Evolutionary conservation across 2,329 filamentous ascomycete species (phyloP).

Genomic region (Cryphonectria japonica): DNA sequence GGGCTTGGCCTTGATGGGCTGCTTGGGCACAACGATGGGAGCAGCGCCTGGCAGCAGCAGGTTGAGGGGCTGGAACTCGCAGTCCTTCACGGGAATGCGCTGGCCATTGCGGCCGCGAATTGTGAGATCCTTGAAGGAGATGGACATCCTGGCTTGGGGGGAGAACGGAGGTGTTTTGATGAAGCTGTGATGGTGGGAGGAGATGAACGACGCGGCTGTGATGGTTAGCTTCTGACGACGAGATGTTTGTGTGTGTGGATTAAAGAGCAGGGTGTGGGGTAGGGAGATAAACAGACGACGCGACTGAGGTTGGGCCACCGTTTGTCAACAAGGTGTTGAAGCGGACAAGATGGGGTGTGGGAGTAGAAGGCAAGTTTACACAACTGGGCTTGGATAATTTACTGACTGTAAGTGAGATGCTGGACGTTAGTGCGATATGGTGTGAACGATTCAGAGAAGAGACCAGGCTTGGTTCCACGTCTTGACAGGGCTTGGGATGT

Average conservation of each 20-base stretch:
- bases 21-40: slow-evolving; percentile 26
- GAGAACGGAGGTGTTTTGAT: not conserved
- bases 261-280: not conserved
- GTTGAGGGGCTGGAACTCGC: slow-evolving; percentile 26
- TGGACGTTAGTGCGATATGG: not conserved
- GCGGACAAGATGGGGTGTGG: not conserved
- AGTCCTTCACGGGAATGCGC: slow-evolving; percentile 20
- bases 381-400: not conserved
- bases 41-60: slow-evolving; percentile 24
- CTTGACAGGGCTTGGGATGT: not conserved
- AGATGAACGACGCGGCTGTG: not conserved
- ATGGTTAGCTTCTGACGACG: not conserved
- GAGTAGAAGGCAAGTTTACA: not conserved
- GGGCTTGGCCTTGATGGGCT: not conserved
- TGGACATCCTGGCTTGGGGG: slow-evolving; percentile 7
- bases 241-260: not conserved
- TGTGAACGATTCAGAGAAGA: not conserved
- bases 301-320: not conserved
- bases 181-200: not conserved
- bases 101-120: slow-evolving; percentile 16
- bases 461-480: not conserved
- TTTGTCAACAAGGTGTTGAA: not conserved
- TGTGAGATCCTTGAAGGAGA: not conserved
- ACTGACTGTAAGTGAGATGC: not conserved
- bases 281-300: not conserved